These are phyloP conservation scores for Ensete ventricosum DNA, from an alignment of 176 grass and related monocot genomes.

Conservation along the genomic window DNA sequence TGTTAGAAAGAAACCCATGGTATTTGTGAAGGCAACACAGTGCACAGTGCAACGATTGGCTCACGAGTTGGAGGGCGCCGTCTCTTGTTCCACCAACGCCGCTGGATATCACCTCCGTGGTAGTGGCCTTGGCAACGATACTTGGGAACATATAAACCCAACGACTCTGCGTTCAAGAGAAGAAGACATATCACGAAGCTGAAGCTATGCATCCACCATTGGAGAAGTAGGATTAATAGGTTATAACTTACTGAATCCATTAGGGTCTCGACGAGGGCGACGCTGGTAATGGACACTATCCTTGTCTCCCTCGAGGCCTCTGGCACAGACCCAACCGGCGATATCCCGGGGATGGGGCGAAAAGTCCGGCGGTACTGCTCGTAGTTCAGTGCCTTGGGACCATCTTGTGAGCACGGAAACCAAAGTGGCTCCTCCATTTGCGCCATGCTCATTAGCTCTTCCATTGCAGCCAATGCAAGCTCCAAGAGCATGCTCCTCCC, in stretches of 20 bases:
- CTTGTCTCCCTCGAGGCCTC: slow-evolving; percentile 71
- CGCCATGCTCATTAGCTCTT: slow-evolving; percentile 69
- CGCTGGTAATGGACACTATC: slow-evolving; percentile 54
- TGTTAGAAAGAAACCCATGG: too few species aligned
- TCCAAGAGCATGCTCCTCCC: slow-evolving; percentile 62
- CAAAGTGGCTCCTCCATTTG: slow-evolving; percentile 81
- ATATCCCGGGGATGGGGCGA: slow-evolving; percentile 30
- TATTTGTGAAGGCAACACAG: too few species aligned
- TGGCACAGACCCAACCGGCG: slow-evolving; percentile 44
- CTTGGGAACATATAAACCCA: slow-evolving; percentile 91
- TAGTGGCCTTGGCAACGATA: slow-evolving; percentile 62
- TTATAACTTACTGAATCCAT: slow-evolving; percentile 55
- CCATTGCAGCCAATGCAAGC: slow-evolving; percentile 78
- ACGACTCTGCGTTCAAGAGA: slow-evolving; percentile 26
- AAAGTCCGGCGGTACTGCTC: slow-evolving; percentile 63
- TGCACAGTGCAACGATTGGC: not conserved
- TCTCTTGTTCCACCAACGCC: slow-evolving; percentile 81
- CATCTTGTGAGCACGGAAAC: slow-evolving; percentile 25
- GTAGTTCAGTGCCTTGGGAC: slow-evolving; percentile 48
- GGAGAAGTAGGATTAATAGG: not conserved
- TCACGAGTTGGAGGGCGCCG: slow-evolving; percentile 86
- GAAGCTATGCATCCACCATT: not conserved
- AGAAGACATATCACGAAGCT: too few species aligned
- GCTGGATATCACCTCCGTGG: slow-evolving; percentile 62
- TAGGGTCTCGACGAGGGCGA: slow-evolving; percentile 66